Base-by-base conservation (phyloP, 805 yeast genomes). In the Candida broadrunensis region DNA sequence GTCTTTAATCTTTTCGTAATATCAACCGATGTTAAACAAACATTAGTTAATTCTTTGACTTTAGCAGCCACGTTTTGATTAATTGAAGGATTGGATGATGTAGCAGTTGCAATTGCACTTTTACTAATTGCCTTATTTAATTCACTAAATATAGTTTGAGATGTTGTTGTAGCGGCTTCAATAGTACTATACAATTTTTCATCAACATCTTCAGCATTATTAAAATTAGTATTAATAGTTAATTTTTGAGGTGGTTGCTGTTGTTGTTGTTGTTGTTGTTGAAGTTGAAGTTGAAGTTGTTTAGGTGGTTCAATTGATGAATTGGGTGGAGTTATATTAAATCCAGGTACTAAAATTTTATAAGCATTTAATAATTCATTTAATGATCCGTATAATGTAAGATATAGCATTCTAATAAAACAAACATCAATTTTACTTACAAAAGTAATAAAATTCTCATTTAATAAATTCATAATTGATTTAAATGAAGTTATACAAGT, bases 1-100 rank as follows among this genome's bases (percentile, higher is more conserved):
- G 66, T 65, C 43, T 77, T 77, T 36, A 88, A 72, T 43, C 81
- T 65, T 47, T 83, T 81, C 8, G 95, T 85, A 32, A 85, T 76
- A n/a, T 88, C 96, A 76, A 85, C 82, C 1, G 96, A 86, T 15
- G 80, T 69, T 41, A 85, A 78, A 56, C 96, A 88, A 11, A 87
- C 84, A 35, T 71, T 73, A 0, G 95, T 83, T 36, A 90, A 68
- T 36, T 88, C 96, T 49, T 82, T 81, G 24, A 88, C 84, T 50
- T 83, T 84, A 5, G 73, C 55, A 1, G 86, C 81, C 25, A 81
- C 73, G 4, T 60, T 55, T n/a, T 73, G 56, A 15, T 60, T 60
- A n/a, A 64, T 58, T 1, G 54, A 45, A 13, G 50, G 47, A n/a
- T 38, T 38, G 17, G 51, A 51, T n/a, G 49, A 33, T 15, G 49